A percentile compares a stretch with the other conserved stretches of the same genome.
These are phyloP conservation scores for Fusarium odoratissimum DNA, from an alignment of 2,329 filamentous ascomycete genomes.

Conservation along the genomic window DNA sequence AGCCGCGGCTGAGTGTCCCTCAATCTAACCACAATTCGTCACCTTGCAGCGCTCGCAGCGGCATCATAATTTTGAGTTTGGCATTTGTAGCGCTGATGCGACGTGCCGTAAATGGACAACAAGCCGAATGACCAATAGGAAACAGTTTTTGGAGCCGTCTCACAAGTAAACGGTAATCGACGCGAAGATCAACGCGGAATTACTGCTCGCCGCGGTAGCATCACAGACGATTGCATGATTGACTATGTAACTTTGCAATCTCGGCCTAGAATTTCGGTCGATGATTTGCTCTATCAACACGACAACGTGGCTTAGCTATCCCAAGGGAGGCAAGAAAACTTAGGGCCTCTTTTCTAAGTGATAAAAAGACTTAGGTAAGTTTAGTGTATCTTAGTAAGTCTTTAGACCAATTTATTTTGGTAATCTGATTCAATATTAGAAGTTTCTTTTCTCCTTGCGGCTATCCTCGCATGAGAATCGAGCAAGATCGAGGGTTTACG, in stretches of 20 bases:
- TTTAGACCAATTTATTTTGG: too few relatives aligned
- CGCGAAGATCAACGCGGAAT: not conserved
- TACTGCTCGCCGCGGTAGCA: not conserved
- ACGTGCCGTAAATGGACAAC: not conserved
- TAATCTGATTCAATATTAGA: too few relatives aligned
- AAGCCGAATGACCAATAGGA: slow-evolving; percentile 5
- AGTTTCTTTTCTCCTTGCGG: too few relatives aligned
- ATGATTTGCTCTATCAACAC: not conserved
- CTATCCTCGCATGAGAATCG: too few relatives aligned
- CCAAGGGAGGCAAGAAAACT: too few relatives aligned
- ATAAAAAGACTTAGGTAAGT: too few relatives aligned
- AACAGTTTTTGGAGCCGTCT: not conserved
- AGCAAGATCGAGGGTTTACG: too few relatives aligned
- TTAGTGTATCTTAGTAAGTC: too few relatives aligned
- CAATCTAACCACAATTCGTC: not conserved
- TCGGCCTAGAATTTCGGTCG: not conserved
- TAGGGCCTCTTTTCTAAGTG: too few relatives aligned
- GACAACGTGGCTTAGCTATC: not conserved
- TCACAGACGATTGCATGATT: not conserved
- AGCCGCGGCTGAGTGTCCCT: not conserved
- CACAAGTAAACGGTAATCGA: not conserved
- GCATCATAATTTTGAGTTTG: not conserved
- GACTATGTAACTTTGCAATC: not conserved
- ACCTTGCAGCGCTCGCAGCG: not conserved
- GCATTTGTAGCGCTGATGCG: not conserved